Conservation (phyloP, 169 alveolate genomes). For the Babesia ovata region DNA sequence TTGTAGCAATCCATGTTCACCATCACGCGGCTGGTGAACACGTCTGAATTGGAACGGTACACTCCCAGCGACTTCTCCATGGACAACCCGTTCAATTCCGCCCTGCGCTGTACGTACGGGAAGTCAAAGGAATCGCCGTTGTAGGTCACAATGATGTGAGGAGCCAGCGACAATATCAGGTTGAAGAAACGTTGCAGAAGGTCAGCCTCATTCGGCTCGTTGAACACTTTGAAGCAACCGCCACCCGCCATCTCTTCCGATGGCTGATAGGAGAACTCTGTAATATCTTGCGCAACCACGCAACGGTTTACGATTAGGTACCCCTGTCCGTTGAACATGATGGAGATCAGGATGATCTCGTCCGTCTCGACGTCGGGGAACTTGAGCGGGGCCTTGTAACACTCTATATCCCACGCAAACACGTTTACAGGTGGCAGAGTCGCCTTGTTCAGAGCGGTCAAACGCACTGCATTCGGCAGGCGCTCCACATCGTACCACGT, state of each 20-base stretch:
- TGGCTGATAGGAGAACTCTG: conserved; percentile 95
- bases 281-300: conserved; percentile 91
- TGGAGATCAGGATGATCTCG: conserved; percentile 90
- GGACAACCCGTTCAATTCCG: conserved; percentile 87
- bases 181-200: conserved; percentile 73
- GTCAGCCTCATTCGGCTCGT: conserved; percentile 71
- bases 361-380: conserved; percentile 96
- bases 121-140: conserved; percentile 99
- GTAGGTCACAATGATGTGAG: conserved; percentile 93
- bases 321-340: conserved; percentile 96
- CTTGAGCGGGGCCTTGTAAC: conserved; percentile 95
- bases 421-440: conserved; percentile 87
- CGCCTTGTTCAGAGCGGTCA: conserved; percentile 67
- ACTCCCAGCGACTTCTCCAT: conserved; percentile 87
- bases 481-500: conserved; percentile 91
- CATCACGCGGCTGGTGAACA: conserved; percentile 84
- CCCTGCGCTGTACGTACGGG: conserved; percentile 93
- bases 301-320: conserved; percentile 93
- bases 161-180: conserved; percentile 75
- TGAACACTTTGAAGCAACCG: conserved; percentile 73
- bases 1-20: conserved; percentile 97
- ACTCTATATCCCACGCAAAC: conserved; percentile 99
- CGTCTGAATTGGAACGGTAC: conserved; percentile 72
- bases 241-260: conserved; percentile 92
- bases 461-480: conserved; percentile 63